Evolutionary conservation across 179 eudicot species (phyloP).

Genomic region (Carnegiea gigantea): DNA sequence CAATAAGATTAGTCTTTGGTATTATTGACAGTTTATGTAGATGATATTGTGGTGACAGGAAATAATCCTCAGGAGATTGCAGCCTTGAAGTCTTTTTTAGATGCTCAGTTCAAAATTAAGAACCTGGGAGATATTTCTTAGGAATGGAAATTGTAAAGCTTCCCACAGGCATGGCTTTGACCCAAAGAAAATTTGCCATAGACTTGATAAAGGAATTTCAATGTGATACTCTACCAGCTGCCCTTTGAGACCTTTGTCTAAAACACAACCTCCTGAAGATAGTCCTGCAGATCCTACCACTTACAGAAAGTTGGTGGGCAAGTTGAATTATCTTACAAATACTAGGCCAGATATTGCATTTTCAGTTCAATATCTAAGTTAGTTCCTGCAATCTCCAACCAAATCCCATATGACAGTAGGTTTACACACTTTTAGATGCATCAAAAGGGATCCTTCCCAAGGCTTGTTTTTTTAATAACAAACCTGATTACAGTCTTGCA

Average conservation of each 20-base stretch:
- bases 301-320: background rate
- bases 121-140: background rate
- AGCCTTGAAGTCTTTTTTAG: background rate
- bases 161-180: background rate
- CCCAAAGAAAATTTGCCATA: background rate
- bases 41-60: background rate
- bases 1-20: rapidly evolving
- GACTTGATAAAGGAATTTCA: background rate
- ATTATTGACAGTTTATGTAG: background rate
- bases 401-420: background rate
- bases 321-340: background rate
- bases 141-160: background rate
- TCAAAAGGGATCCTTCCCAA: background rate
- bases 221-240: background rate
- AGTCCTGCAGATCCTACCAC: background rate
- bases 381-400: background rate
- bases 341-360: background rate
- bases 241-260: background rate
- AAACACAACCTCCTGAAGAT: background rate
- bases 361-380: background rate
- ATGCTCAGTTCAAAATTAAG: background rate
- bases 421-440: too few species aligned
- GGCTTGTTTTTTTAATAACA: background rate
- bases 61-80: background rate
- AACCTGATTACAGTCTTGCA: background rate